A percentile compares a stretch with the other conserved stretches of the same genome.
These are phyloP conservation scores for Phytophthora sp. DNA, from an alignment of 352 stramenopile species.

Conservation along the genomic window DNA sequence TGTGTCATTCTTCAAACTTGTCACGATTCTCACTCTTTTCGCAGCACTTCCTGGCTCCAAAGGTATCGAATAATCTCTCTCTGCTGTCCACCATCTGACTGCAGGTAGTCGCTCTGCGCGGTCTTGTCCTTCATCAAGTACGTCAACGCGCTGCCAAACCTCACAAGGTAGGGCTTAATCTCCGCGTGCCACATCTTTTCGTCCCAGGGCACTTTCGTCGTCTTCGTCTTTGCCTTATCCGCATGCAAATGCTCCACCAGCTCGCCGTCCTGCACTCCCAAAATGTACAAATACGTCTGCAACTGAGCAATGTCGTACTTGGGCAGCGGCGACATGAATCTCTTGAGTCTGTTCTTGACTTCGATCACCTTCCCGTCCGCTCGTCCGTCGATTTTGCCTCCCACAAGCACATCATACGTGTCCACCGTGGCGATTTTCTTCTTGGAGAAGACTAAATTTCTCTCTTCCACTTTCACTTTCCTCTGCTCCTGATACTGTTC, in stretches of 20 bases:
- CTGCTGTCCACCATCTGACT: constrained; percentile 45
- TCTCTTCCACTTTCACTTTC: constrained; percentile 64
- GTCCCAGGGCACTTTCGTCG: constrained; percentile 76
- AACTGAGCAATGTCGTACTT: constrained; percentile 85
- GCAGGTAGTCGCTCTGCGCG: constrained; percentile 58
- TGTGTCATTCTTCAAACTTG: neutral
- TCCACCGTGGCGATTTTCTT: constrained; percentile 60
- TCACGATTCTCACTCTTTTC: neutral
- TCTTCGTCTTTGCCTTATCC: constrained; percentile 63
- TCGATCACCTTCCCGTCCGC: constrained; percentile 82
- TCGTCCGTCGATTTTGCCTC: constrained; percentile 85
- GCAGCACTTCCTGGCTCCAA: constrained; percentile 54
- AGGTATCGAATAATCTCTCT: constrained; percentile 79
- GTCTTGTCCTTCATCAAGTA: constrained; percentile 74
- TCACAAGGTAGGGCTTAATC: constrained; percentile 70
- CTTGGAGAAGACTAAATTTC: constrained; percentile 81
- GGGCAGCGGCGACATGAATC: constrained; percentile 75
- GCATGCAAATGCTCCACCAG: constrained; percentile 80
- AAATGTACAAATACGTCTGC: constrained; percentile 88
- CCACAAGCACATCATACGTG: constrained; percentile 65
- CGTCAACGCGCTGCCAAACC: constrained; percentile 72
- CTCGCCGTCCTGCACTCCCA: constrained; percentile 68
- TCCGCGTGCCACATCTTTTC: constrained; percentile 66
- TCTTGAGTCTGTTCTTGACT: constrained; percentile 82
- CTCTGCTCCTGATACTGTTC: constrained; percentile 68